These are phyloP conservation scores for Mycena galopus DNA, from an alignment of 768 basidiomycete species.

Conservation along the genomic window DNA sequence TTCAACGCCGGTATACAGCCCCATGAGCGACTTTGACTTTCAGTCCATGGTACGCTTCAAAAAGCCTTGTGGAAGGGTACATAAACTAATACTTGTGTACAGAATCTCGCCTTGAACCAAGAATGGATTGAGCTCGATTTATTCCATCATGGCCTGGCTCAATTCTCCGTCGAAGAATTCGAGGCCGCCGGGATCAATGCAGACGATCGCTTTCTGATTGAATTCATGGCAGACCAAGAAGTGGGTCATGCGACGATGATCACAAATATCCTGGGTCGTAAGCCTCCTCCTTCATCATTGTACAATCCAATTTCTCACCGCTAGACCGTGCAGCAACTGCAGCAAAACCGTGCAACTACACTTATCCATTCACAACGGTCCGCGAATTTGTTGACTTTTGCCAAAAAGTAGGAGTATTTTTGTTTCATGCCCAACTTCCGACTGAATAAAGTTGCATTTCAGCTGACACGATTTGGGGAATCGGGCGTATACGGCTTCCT, in stretches of 20 bases:
- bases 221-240: constrained; percentile 76
- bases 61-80: neutral
- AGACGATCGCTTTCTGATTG: constrained; percentile 66
- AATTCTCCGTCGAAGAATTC: constrained; percentile 70
- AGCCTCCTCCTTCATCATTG: constrained; percentile 11
- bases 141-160: constrained; percentile 67
- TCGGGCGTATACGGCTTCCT: constrained; percentile 75
- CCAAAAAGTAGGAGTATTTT: constrained; percentile 53
- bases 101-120: constrained; percentile 72
- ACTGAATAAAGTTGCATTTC: neutral
- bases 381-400: constrained; percentile 72
- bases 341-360: constrained; percentile 70
- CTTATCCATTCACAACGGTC: constrained; percentile 67
- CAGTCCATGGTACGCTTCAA: constrained; percentile 56
- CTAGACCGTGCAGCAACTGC: constrained; percentile 45
- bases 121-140: constrained; percentile 74
- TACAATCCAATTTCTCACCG: no score
- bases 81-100: neutral
- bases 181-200: constrained; percentile 64
- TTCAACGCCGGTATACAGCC: constrained; percentile 45
- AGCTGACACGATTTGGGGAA: constrained; percentile 68
- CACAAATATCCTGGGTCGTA: constrained; percentile 62
- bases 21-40: constrained; percentile 61
- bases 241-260: constrained; percentile 71
- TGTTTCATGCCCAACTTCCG: neutral